phyloP scores from a whole-genome alignment of 2,329 filamentous ascomycete genomes.

The Diplodia scrobiculata region DNA sequence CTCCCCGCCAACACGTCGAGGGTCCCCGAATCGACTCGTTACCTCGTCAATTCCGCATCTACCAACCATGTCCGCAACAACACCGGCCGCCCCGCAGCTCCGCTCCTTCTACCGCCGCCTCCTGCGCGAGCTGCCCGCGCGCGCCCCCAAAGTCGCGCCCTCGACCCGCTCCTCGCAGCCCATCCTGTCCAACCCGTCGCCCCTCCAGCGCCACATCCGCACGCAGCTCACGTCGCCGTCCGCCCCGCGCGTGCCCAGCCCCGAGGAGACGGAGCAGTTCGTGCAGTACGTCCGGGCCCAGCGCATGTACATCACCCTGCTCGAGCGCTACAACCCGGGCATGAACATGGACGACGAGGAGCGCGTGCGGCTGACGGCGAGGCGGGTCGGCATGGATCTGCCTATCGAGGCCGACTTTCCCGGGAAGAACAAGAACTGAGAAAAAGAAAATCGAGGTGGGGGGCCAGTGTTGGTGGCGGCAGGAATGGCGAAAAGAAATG shows the following conservation, averaged over 20 bases:
- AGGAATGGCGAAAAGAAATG: neutral
- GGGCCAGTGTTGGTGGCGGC: neutral
- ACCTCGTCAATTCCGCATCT: neutral
- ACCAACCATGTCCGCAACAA: conserved; percentile 42
- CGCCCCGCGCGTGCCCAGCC: conserved; percentile 26
- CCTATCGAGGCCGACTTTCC: conserved; percentile 49
- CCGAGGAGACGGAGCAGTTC: conserved; percentile 71
- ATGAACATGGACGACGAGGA: conserved; percentile 86
- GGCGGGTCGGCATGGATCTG: conserved; percentile 87
- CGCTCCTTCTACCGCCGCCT: conserved; percentile 85
- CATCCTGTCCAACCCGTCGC: conserved; percentile 60
- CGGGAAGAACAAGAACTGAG: conserved; percentile 2
- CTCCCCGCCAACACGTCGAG: conserved; percentile 7
- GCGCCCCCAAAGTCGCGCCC: conserved; percentile 44
- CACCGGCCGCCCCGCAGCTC: conserved; percentile 48
- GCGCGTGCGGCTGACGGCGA: conserved; percentile 76
- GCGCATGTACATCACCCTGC: conserved; percentile 73
- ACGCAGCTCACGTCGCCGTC: conserved; percentile 54
- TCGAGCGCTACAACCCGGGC: conserved; percentile 93
- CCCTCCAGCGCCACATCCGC: conserved; percentile 70
- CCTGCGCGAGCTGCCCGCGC: conserved; percentile 83
- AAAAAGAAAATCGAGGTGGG: neutral
- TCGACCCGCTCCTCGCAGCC: conserved; percentile 37
- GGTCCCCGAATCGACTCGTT: neutral
- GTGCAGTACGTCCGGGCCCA: conserved; percentile 82